Evolutionary conservation across 129 eudicot genomes (phyloP).

Genomic region (Solidago caesia): DNA sequence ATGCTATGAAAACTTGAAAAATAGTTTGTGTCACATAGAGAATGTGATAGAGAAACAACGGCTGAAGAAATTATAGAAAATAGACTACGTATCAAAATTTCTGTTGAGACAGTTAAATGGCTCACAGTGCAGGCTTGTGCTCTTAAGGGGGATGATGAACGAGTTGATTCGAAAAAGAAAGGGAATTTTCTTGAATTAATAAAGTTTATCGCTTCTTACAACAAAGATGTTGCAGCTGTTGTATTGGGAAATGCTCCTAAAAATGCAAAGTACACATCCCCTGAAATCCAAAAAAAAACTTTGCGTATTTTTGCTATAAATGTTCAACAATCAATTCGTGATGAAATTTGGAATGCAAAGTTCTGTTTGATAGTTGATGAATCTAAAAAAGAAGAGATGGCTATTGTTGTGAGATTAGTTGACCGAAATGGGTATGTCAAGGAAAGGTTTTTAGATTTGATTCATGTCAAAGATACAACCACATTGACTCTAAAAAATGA

Average conservation of each 20-base stretch:
- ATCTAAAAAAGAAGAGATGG: neutral
- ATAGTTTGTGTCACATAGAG: neutral
- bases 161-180: too few species aligned
- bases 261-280: too few species aligned
- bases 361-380: neutral
- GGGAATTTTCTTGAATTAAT: too few species aligned
- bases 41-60: neutral
- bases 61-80: neutral
- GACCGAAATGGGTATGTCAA: too few species aligned
- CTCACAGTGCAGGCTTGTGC: neutral
- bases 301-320: neutral
- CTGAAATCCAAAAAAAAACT: too few species aligned
- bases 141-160: neutral
- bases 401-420: too few species aligned
- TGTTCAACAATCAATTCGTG: neutral
- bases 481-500: neutral
- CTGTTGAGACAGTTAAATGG: neutral
- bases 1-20: neutral
- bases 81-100: neutral
- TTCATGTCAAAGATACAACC: neutral
- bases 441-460: too few species aligned
- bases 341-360: neutral
- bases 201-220: too few species aligned
- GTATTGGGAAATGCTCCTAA: too few species aligned
- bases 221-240: too few species aligned